phyloP scores from a whole-genome alignment of 768 basidiomycete genomes.

The Megacollybia marginata region DNA sequence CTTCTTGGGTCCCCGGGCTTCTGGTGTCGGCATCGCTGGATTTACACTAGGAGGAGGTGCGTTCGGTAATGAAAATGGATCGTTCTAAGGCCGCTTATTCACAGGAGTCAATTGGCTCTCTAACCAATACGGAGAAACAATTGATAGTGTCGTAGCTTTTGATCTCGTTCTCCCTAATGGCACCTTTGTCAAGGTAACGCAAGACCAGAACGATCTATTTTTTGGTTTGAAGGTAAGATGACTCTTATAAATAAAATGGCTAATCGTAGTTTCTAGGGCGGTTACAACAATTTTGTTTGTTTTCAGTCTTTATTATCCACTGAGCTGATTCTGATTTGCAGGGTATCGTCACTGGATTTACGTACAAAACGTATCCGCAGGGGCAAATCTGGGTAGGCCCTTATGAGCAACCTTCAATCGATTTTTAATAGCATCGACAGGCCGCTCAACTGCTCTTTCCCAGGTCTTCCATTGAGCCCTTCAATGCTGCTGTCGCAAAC shows the following conservation, averaged over 20 bases:
- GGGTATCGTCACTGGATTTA: slow-evolving; percentile 58
- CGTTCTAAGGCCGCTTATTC: not conserved
- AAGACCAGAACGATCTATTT: slow-evolving; percentile 28
- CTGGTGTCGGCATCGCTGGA: slow-evolving; percentile 35
- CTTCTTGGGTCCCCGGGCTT: slow-evolving; percentile 34
- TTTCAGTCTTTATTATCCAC: not conserved
- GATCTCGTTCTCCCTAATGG: slow-evolving; percentile 38
- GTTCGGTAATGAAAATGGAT: not conserved
- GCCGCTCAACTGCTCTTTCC: slow-evolving; percentile 22
- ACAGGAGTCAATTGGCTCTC: slow-evolving; percentile 30
- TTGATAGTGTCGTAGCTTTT: slow-evolving; percentile 29
- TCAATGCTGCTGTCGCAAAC: slow-evolving; percentile 28
- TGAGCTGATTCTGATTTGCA: slow-evolving; percentile 4
- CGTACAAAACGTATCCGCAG: slow-evolving; percentile 46
- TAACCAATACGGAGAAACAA: slow-evolving; percentile 35
- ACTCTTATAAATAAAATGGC: too few relatives aligned
- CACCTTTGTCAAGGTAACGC: slow-evolving; percentile 23
- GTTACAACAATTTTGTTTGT: slow-evolving; percentile 51
- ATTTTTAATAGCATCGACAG: too few relatives aligned
- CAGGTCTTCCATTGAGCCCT: slow-evolving; percentile 7
- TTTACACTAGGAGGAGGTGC: slow-evolving; percentile 36
- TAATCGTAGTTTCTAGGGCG: too few relatives aligned
- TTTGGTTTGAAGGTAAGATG: slow-evolving; percentile 33
- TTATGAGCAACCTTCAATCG: too few relatives aligned
- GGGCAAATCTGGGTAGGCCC: slow-evolving; percentile 40